phyloP scores from a whole-genome alignment of 164 flowering plant species.

The Magnolia officinalis region DNA sequence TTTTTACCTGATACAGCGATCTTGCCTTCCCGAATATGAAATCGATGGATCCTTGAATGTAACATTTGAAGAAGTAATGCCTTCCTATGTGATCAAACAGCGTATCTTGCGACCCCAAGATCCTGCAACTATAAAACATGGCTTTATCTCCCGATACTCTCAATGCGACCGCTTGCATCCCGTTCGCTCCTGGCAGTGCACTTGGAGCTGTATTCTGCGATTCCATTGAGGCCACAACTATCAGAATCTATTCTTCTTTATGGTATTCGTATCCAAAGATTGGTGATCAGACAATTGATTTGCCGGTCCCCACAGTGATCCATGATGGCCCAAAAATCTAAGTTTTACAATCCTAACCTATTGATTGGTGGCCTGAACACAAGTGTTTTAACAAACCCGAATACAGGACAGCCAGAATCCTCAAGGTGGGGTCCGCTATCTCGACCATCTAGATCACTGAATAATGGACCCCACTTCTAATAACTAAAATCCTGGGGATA shows the following conservation, averaged over 20 bases:
- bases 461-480: too few relatives aligned
- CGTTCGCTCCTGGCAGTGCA: constrained; percentile 41
- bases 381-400: too few relatives aligned
- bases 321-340: too few relatives aligned
- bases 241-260: not conserved
- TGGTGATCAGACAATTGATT: too few relatives aligned
- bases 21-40: constrained; percentile 74
- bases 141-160: constrained; percentile 62
- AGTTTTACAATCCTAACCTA: too few relatives aligned
- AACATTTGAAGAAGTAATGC: constrained; percentile 58
- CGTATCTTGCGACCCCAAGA: constrained; percentile 82
- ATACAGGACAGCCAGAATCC: too few relatives aligned
- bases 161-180: constrained; percentile 85
- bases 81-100: constrained; percentile 66
- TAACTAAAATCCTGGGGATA: too few relatives aligned
- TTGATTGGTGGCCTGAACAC: too few relatives aligned
- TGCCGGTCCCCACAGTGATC: too few relatives aligned
- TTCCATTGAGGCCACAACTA: not conserved
- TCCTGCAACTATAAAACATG: constrained; percentile 51
- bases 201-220: constrained; percentile 64
- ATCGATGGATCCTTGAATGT: constrained; percentile 69
- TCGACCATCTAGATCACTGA: too few relatives aligned
- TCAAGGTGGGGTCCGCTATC: too few relatives aligned
- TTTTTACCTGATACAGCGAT: constrained; percentile 70
- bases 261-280: too few relatives aligned